phyloP scores from a whole-genome alignment of 495 filamentous ascomycete genomes.

The Amorphotheca resinae region DNA sequence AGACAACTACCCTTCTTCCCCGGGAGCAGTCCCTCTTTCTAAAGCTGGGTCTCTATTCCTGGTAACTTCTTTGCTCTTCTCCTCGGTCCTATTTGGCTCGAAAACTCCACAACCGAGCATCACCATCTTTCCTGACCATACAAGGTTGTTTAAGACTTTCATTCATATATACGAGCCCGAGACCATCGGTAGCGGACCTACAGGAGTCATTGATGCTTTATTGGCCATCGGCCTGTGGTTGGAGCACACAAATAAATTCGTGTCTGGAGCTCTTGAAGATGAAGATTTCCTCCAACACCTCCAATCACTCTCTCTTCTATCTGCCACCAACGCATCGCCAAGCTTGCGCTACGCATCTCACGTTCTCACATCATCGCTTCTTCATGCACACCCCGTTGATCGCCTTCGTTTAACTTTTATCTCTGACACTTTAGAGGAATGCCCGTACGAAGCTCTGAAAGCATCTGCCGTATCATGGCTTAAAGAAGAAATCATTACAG shows the following conservation, averaged over 20 bases:
- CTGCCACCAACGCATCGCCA: slow-evolving; percentile 55
- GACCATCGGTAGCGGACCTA: slow-evolving; percentile 22
- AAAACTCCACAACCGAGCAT: slow-evolving; percentile 31
- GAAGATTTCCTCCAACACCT: slow-evolving; percentile 40
- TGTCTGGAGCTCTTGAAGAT: slow-evolving; percentile 20
- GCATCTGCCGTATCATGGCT: slow-evolving; percentile 78
- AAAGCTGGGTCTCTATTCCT: slow-evolving; percentile 56
- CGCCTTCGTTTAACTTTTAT: slow-evolving; percentile 63
- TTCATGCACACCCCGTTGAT: slow-evolving; percentile 67
- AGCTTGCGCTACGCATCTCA: slow-evolving; percentile 62
- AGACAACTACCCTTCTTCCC: slow-evolving; percentile 30
- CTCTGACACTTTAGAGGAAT: slow-evolving; percentile 67
- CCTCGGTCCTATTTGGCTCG: slow-evolving; percentile 38
- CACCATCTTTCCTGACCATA: slow-evolving; percentile 53
- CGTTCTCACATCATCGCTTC: slow-evolving; percentile 53
- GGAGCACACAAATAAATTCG: slow-evolving; percentile 26
- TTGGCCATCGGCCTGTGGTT: slow-evolving; percentile 40
- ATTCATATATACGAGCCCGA: slow-evolving; percentile 35
- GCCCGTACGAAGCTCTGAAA: slow-evolving; percentile 62
- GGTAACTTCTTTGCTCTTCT: slow-evolving; percentile 42
- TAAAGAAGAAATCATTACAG: slow-evolving; percentile 63
- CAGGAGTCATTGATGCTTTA: slow-evolving; percentile 30
- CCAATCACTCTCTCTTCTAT: slow-evolving; percentile 50
- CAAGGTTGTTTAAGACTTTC: slow-evolving; percentile 45
- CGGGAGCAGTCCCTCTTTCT: slow-evolving; percentile 61